phyloP scores from a whole-genome alignment of 1,139 yeast genomes.

The Meyerozyma guilliermondii region DNA sequence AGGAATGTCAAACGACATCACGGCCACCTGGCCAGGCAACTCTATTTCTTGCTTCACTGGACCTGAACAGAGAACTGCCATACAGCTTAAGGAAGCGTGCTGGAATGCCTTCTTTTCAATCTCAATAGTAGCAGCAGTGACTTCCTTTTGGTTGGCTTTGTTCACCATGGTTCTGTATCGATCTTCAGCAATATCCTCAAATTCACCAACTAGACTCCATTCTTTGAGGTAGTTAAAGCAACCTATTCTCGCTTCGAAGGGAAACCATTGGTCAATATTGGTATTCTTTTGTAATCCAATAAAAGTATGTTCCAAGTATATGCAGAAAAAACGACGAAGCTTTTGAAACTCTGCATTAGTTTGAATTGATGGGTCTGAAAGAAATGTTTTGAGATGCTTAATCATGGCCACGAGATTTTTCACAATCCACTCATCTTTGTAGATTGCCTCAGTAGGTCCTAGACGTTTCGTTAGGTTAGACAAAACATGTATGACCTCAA shows the following conservation, averaged over 20 bases:
- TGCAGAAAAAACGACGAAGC: conserved; percentile 76
- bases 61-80: conserved; percentile 77
- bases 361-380: conserved; percentile 58
- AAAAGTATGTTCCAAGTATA: conserved; percentile 66
- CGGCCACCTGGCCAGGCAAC: conserved; percentile 37
- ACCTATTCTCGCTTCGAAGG: conserved; percentile 81
- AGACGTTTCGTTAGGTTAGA: conserved; percentile 66
- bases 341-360: conserved; percentile 68
- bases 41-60: conserved; percentile 49
- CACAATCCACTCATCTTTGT: conserved; percentile 66
- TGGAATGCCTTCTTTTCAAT: conserved; percentile 73
- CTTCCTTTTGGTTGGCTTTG: conserved; percentile 37
- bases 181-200: conserved; percentile 54
- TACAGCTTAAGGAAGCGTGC: conserved; percentile 68
- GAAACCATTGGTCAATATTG: conserved; percentile 53
- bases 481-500: conserved; percentile 76
- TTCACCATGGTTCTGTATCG: conserved; percentile 62
- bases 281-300: conserved; percentile 41
- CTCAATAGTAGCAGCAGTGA: conserved; percentile 72
- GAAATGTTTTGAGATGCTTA: conserved; percentile 58
- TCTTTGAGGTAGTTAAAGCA: conserved; percentile 79
- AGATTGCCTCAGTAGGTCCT: conserved; percentile 45
- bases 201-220: conserved; percentile 76
- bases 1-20: conserved; percentile 65
- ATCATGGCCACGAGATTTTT: conserved; percentile 60